phyloP scores from a whole-genome alignment of 208 protist genomes.

The Eutreptiella sp. region DNA sequence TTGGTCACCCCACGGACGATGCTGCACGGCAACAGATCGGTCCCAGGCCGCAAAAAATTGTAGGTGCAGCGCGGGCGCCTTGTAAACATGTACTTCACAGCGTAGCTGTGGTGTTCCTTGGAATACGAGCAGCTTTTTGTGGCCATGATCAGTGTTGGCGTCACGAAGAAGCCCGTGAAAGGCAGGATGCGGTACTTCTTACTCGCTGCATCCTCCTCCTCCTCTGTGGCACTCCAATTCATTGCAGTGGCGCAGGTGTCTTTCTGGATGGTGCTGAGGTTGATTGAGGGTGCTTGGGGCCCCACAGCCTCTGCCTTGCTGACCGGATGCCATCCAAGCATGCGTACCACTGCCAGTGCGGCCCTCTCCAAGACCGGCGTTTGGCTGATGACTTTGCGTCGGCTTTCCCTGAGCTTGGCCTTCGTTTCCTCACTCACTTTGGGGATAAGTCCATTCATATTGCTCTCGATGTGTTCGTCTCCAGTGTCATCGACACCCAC shows the following conservation, averaged over 20 bases:
- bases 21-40: constrained; percentile 18
- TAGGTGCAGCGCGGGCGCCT: neutral
- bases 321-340: constrained; percentile 15
- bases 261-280: too few species aligned
- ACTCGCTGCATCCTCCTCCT: too few species aligned
- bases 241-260: too few species aligned
- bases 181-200: constrained; percentile 4
- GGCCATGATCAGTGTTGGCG: constrained; percentile 11
- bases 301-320: too few species aligned
- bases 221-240: too few species aligned
- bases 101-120: constrained; percentile 14
- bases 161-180: constrained; percentile 32
- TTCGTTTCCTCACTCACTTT: neutral
- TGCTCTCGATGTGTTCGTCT: neutral
- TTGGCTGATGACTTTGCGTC: neutral
- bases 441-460: neutral
- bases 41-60: neutral
- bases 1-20: neutral
- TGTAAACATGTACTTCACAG: constrained; percentile 10
- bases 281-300: too few species aligned
- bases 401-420: neutral
- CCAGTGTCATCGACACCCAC: neutral
- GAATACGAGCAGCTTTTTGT: neutral
- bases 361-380: constrained; percentile 2
- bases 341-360: neutral